Base-by-base conservation (phyloP, 495 filamentous ascomycete genomes). In the Penicillium nucicola region DNA sequence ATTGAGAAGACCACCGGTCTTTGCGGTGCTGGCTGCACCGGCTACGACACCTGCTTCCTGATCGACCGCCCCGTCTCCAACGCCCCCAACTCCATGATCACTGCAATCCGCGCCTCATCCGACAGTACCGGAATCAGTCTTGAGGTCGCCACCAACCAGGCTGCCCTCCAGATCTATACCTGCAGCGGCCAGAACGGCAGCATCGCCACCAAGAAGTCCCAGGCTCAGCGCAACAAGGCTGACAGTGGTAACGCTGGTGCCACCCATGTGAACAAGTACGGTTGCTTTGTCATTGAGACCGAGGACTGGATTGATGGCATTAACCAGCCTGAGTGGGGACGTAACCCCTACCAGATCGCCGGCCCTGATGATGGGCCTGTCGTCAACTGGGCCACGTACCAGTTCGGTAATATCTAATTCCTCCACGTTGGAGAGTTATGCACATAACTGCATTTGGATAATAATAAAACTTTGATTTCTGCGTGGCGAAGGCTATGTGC, bases 261-360 rank as follows among this genome's bases (percentile, higher is more conserved):
- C 10, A 60, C 62, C 6, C 65, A 55, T 37, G 62, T 80, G 31
- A 68, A 84, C 42, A 69, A 89, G 69, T 85, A 85, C 60, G 87
- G 87, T 20, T 92, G 86, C 60, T 41, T 89, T 41, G 86, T 90
- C 20, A 75, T 91, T 56, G 77, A 81, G 61, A 67, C 74, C 5
- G 76, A 80, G 57, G 75, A 69, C 32, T 92, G 83, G 82, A 91
- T 92, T 58, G 88, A 90, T 60, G 87, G 73, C 18, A 88, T 92
- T 69, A 91, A 91, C 65, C 72, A 90, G 48, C 88, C 87, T 7
- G 72, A 87, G 64, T 92, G 88, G 88, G 84, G 81, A 11, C 78
- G 86, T 50, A 53, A 67, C 19, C 42, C 57, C 2, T 64, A 79
- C 68, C 82, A 87, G 67, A 75, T 89, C 59, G 85, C 71, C 58